Evolutionary conservation across 176 grass and related monocot genomes (phyloP), one percentile per base, ranked within the genome.

Genomic region (Tuctoria greenei): DNA sequence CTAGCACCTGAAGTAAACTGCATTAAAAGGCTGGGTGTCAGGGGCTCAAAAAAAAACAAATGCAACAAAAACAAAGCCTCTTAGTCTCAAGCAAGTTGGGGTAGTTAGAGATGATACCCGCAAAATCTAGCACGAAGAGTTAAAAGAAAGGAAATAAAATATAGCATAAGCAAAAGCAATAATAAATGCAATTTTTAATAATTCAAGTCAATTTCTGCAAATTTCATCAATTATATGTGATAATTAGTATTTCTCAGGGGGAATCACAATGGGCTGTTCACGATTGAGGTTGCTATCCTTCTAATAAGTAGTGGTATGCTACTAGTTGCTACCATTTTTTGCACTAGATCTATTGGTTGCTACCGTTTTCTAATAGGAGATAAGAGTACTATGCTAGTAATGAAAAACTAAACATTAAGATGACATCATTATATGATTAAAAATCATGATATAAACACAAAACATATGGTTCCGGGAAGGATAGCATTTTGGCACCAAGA

Each of bases 1-100:
- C 93, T 90, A 71, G 93, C 93, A 14, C 93, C 90, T 8, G 93
- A 97, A 34, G 93, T 97, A 71, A 68, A 90, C 93, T 97, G 65
- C 24, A 81, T 66, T 71, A 81, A 86, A 1, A 45, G 63, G 18
- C 1, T 20, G 64, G 31, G 31, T 20, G 42, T 64, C 46, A 86
- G 4, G 45, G 66, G 18, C 66, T 44, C 25, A 69, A 5, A 1
- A 18, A 18, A 75, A 26, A 50, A 17, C 21, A 20, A 62, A n/a
- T 62, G 34, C 23, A 12, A 15, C 21, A 21, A 54, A 20, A 54
- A 51, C 20, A 54, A 54, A n/a, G 20, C 18, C 51, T 21, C 21
- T 54, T 54, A 54, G 50, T 21, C 18, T 2, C 18, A 54, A 54
- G 6, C 20, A 54, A 54, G 20, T n/a, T 23, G 51, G 51, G 20